Conservation (phyloP, 805 yeast species). For the Pichia californica region DNA sequence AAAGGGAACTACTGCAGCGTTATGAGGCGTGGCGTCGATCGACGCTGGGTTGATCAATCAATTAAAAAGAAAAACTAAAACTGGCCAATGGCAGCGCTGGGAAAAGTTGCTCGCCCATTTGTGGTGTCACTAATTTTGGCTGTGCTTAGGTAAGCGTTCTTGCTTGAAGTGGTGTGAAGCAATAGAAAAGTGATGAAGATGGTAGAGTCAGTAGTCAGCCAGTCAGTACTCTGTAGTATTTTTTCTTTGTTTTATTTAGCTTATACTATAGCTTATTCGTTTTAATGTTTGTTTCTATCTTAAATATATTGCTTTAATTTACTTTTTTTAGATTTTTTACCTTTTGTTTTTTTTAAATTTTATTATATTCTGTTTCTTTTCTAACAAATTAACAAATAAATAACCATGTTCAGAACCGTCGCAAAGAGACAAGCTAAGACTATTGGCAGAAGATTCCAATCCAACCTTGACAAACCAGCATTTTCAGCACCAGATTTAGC, state of each 20-base stretch:
- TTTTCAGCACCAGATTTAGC: constrained; percentile 41
- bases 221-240: no score
- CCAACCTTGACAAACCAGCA: constrained; percentile 35
- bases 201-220: not conserved
- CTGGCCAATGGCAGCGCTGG: no score
- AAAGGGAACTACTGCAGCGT: constrained; percentile 41
- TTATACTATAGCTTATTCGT: no score
- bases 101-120: no score
- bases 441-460: constrained; percentile 29
- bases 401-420: constrained; percentile 39
- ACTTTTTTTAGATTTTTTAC: not conserved
- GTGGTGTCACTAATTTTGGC: no score
- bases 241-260: no score
- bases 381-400: no score
- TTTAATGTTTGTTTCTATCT: no score
- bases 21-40: constrained; percentile 5
- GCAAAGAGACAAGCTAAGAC: constrained; percentile 26
- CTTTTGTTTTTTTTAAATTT: not conserved
- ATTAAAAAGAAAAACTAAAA: not conserved
- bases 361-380: not conserved
- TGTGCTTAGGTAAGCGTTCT: not conserved
- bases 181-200: not conserved
- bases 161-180: not conserved
- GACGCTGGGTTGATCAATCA: not conserved
- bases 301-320: no score